These are phyloP conservation scores for Candida sojae DNA, from an alignment of 1,139 yeast species.

Conservation along the genomic window DNA sequence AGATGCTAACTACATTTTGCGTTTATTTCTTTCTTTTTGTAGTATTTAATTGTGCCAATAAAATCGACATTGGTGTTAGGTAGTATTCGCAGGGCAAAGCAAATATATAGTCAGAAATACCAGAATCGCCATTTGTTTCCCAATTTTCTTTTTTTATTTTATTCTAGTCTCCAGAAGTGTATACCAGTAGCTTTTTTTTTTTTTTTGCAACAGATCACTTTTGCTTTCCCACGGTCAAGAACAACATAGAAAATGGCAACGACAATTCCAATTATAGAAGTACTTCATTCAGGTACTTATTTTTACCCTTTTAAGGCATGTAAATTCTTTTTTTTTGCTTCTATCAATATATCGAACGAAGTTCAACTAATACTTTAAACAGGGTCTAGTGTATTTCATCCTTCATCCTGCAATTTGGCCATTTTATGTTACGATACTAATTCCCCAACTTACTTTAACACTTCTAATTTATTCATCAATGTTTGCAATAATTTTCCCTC, in stretches of 20 bases:
- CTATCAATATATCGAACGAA: neutral
- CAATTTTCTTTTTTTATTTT: too few relatives aligned
- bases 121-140: too few relatives aligned
- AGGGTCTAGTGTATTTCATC: constrained; percentile 50
- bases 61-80: too few relatives aligned
- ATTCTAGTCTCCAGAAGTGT: too few relatives aligned
- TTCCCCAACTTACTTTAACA: constrained; percentile 54
- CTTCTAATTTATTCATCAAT: constrained; percentile 40
- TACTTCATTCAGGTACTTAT: constrained; percentile 24
- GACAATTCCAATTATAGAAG: constrained; percentile 11
- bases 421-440: constrained; percentile 43
- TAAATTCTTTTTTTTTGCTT: constrained; percentile 9
- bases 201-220: constrained; percentile 5
- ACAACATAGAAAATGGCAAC: neutral
- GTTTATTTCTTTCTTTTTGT: too few relatives aligned
- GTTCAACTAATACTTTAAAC: constrained; percentile 2
- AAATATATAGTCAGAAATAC: too few relatives aligned
- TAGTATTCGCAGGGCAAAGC: too few relatives aligned
- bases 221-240: neutral
- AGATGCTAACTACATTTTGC: too few relatives aligned
- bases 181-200: too few relatives aligned
- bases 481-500: constrained; percentile 47
- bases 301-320: constrained; percentile 30
- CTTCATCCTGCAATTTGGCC: constrained; percentile 54
- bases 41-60: too few relatives aligned